Conservation (phyloP, 108 stramenopile species). For the Craspedostauros australis region DNA sequence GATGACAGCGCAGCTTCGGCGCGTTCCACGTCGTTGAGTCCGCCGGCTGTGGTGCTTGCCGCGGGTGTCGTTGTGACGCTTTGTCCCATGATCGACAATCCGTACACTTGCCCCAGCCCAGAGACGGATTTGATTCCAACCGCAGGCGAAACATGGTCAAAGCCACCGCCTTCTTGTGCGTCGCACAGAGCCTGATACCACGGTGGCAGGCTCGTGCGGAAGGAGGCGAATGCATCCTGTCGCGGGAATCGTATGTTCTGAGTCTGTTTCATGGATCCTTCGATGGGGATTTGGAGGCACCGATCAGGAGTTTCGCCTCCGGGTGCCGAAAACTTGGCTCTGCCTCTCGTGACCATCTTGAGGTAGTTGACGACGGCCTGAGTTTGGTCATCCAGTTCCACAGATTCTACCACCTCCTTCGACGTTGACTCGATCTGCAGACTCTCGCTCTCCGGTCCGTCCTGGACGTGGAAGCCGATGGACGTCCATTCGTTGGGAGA, state of each 20-base stretch:
- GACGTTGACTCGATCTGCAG: too few relatives aligned
- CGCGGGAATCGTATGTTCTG: slow-evolving; percentile 46
- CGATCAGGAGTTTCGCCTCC: too few relatives aligned
- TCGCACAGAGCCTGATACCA: slow-evolving; percentile 45
- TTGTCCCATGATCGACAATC: slow-evolving; percentile 47
- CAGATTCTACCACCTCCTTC: too few relatives aligned
- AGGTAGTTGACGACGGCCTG: too few relatives aligned
- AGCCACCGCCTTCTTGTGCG: not conserved
- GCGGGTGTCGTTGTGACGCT: not conserved
- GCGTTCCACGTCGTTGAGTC: too few relatives aligned
- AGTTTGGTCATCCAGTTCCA: too few relatives aligned
- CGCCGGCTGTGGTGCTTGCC: slow-evolving; percentile 7
- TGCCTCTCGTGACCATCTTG: too few relatives aligned
- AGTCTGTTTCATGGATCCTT: slow-evolving; percentile 45
- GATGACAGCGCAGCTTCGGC: slow-evolving; percentile 5
- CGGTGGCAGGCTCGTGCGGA: slow-evolving; percentile 16
- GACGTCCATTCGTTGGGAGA: slow-evolving; percentile 42
- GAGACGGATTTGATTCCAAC: slow-evolving; percentile 42
- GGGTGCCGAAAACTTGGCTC: too few relatives aligned
- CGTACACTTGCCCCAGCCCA: slow-evolving; percentile 42
- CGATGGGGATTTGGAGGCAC: slow-evolving; percentile 14
- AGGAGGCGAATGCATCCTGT: slow-evolving; percentile 18
- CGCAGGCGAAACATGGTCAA: slow-evolving; percentile 14
- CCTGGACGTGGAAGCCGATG: slow-evolving; percentile 13
- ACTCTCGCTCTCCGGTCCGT: too few relatives aligned